Base-by-base conservation (phyloP, 495 filamentous ascomycete genomes). In the Acidiella bohemica region DNA sequence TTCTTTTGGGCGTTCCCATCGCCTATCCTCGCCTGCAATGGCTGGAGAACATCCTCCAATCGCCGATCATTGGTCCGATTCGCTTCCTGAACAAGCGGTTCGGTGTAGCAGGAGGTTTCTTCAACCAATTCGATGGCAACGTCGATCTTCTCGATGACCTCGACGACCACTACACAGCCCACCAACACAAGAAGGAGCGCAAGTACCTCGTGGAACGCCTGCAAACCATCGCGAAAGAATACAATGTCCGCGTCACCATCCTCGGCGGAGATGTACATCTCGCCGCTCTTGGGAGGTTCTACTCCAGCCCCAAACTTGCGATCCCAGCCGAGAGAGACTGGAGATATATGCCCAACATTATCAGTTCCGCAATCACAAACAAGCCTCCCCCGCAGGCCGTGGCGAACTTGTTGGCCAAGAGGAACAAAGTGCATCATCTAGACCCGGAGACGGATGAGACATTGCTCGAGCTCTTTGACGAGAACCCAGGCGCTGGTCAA, bases 351-450 rank as follows among this genome's bases (percentile, higher is more conserved):
- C 69, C 72, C 42, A 84, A 85, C 52, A 64, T 86, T 42, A 67
- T 86, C 54, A 78, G 73, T 42, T 75, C 69, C 21, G 81, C 81
- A 32, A 92, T 96, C 57, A 87, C 86, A 47, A 94, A 95, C 65
- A 90, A 93, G 62, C 88, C 88, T 6, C 88, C 88, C 1, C 85
- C 88, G 13, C 67, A 69, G 48, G 79, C 85, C 1, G 81, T 96
- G n/a, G 84, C 86, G 25, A 87, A 93, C 51, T 67, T 96, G 7
- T 66, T 96, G 12, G 81, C 84, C 2, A 64, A 75, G 32, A 64
- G 85, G 31, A 95, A 96, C 65, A 93, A 87, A 61, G 80, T 94
- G 42, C 87, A 95, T 54, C 84, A 88, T 53, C 65, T 94, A n/a
- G 80, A 90, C 57, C 52, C 67, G 31, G 67, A 84, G 19, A 92